phyloP scores from a whole-genome alignment of 768 basidiomycete genomes.

The Hygrocybe coccinea region DNA sequence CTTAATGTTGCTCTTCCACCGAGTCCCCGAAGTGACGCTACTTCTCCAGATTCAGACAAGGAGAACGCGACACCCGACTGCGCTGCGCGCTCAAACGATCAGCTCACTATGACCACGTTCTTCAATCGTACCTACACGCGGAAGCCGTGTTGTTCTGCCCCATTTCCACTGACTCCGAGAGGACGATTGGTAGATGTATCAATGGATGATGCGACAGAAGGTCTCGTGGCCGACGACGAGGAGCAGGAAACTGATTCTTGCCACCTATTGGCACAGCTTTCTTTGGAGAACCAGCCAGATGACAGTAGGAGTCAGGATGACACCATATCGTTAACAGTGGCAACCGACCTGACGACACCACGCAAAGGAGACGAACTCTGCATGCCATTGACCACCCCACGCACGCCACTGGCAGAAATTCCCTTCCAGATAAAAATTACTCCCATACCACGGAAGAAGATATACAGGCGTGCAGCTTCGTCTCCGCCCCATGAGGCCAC shows the following conservation, averaged over 20 bases:
- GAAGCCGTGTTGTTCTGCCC: conserved; percentile 20
- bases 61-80: conserved; percentile 35
- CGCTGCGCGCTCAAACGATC: not conserved
- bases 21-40: conserved; percentile 14
- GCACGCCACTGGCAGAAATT: conserved; percentile 38
- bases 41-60: conserved; percentile 42
- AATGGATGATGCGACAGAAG: conserved; percentile 31
- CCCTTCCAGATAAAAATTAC: conserved; percentile 30
- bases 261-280: too few species aligned
- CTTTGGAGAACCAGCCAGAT: not conserved
- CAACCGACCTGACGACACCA: conserved; percentile 13
- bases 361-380: not conserved
- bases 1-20: conserved; percentile 23
- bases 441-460: conserved; percentile 27
- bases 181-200: conserved; percentile 50
- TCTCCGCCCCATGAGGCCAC: not conserved
- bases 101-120: conserved; percentile 32
- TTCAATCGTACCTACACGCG: conserved; percentile 31
- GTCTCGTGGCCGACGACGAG: too few species aligned
- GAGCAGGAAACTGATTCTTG: too few species aligned
- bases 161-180: conserved; percentile 39
- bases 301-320: not conserved
- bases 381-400: conserved; percentile 14
- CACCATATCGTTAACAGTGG: not conserved
- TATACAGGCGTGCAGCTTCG: conserved; percentile 14